Percentiles rank a stretch among this genome's conserved stretches.
These are phyloP conservation scores for Cicer chorassanicum DNA, from an alignment of 306 rosid species.

Conservation along the genomic window DNA sequence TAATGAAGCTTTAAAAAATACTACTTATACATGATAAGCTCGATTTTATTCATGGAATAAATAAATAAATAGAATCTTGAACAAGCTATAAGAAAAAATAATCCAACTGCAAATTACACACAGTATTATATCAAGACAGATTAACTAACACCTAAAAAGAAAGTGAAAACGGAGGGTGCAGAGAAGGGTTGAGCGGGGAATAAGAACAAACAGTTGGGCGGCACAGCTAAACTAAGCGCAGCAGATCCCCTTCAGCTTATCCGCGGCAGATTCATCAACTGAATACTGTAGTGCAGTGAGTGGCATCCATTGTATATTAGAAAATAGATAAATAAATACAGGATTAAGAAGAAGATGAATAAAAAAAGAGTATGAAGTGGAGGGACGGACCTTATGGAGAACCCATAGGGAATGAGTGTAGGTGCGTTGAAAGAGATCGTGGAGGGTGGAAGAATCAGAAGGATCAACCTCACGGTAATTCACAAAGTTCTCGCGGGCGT, in stretches of 20 bases:
- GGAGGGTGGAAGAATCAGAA: constrained; percentile 42
- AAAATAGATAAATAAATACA: not conserved
- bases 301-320: not conserved
- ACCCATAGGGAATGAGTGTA: constrained; percentile 78
- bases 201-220: constrained; percentile 55
- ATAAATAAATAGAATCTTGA: too few species aligned
- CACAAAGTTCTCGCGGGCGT: constrained; percentile 74
- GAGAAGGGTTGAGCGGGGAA: constrained; percentile 14
- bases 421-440: constrained; percentile 44
- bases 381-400: constrained; percentile 65
- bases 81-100: too few species aligned
- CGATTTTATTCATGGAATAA: too few species aligned
- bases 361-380: too few species aligned
- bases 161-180: too few species aligned
- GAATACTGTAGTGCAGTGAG: constrained; percentile 60
- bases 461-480: constrained; percentile 50
- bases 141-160: too few species aligned
- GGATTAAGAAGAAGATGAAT: not conserved
- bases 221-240: constrained; percentile 25
- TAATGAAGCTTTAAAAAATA: too few species aligned
- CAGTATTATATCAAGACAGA: too few species aligned
- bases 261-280: constrained; percentile 69
- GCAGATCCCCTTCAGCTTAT: constrained; percentile 65
- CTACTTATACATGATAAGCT: too few species aligned
- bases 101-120: not conserved